A percentile compares a stretch with the other conserved stretches of the same genome.
phyloP scores from a whole-genome alignment of 2,329 filamentous ascomycete genomes.

The Microdochium trichocladiopsis region DNA sequence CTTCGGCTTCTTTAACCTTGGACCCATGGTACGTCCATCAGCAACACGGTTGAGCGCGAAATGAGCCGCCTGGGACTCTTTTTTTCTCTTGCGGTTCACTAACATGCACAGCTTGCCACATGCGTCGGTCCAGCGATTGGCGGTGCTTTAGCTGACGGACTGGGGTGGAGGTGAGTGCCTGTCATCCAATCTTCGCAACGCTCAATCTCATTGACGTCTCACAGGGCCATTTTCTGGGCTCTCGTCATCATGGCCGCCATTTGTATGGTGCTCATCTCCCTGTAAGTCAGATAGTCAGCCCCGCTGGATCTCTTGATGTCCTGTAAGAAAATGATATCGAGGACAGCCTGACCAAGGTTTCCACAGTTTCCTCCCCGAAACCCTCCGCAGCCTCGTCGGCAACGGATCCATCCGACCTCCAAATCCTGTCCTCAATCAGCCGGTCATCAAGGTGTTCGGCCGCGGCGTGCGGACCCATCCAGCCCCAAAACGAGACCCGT shows the following conservation, averaged over 20 bases:
- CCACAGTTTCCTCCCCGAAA: constrained; percentile 19
- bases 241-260: constrained; percentile 35
- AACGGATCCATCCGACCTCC: constrained; percentile 13
- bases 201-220: too few species aligned
- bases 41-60: too few species aligned
- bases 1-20: constrained; percentile 24
- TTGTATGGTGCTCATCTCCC: constrained; percentile 24
- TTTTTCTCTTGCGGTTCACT: background rate
- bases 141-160: constrained; percentile 33
- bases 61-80: too few species aligned
- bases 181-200: constrained; percentile 8
- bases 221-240: constrained; percentile 43
- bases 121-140: constrained; percentile 43
- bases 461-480: constrained; percentile 8
- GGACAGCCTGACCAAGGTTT: background rate
- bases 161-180: constrained; percentile 35
- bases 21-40: constrained; percentile 28
- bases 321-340: too few species aligned
- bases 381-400: constrained; percentile 16
- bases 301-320: too few species aligned
- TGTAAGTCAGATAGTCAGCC: constrained; percentile 5
- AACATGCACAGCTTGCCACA: background rate
- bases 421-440: background rate
- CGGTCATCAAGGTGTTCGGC: background rate
- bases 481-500: constrained; percentile 7